phyloP scores from a whole-genome alignment of 106 monocot genomes.

The Xerophyta viscosa region DNA sequence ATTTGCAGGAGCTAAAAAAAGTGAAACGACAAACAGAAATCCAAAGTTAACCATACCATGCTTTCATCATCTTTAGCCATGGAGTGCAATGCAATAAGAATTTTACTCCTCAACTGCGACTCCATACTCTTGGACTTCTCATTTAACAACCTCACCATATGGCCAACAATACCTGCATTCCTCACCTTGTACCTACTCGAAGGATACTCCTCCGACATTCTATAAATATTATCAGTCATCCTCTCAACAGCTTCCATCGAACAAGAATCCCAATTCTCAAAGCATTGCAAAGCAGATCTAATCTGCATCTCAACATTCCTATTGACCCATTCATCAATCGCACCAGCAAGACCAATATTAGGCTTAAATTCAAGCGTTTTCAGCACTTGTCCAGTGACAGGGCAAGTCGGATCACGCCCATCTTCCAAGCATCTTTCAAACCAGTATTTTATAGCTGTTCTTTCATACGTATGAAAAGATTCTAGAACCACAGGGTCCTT shows the following conservation, averaged over 20 bases:
- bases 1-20: too few species aligned
- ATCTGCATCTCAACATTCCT: slow-evolving; percentile 46
- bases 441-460: slow-evolving; percentile 49
- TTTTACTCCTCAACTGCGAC: slow-evolving; percentile 30
- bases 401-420: slow-evolving; percentile 52
- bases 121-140: slow-evolving; percentile 18
- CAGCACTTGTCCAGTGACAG: slow-evolving; percentile 42
- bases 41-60: slow-evolving; percentile 24
- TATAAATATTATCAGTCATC: slow-evolving; percentile 29
- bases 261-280: slow-evolving; percentile 11
- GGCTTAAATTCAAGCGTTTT: slow-evolving; percentile 28
- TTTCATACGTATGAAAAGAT: slow-evolving; percentile 53
- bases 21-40: background rate
- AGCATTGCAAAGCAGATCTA: slow-evolving; percentile 24
- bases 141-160: slow-evolving; percentile 25
- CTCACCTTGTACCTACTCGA: slow-evolving; percentile 32
- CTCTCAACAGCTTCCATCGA: slow-evolving; percentile 8
- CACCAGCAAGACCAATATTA: slow-evolving; percentile 51
- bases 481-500: slow-evolving; percentile 52
- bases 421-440: slow-evolving; percentile 49
- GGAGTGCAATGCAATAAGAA: slow-evolving; percentile 34
- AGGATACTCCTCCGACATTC: slow-evolving; percentile 40
- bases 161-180: slow-evolving; percentile 35
- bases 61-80: slow-evolving; percentile 44
- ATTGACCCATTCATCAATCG: slow-evolving; percentile 64